These are phyloP conservation scores for Truncatella angustata DNA, from an alignment of 2,329 filamentous ascomycete genomes.

Conservation along the genomic window DNA sequence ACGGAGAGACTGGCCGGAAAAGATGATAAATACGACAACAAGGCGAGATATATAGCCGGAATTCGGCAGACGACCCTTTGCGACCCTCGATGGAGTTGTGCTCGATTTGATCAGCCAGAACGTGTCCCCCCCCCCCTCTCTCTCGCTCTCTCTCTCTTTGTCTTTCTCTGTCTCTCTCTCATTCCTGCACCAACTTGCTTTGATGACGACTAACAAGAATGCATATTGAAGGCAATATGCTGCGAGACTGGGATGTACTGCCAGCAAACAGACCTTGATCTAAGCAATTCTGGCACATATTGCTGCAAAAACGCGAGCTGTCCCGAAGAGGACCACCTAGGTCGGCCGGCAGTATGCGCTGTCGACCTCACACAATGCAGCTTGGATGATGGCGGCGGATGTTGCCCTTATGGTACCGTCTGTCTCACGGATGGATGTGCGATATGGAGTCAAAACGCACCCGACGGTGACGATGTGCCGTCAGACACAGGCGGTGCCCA, in stretches of 20 bases:
- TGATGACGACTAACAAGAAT: background rate
- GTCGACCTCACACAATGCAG: conserved; percentile 11
- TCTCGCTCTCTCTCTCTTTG: no score
- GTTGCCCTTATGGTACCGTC: conserved; percentile 15
- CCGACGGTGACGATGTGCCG: background rate
- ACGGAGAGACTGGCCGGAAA: no score
- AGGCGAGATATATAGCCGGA: background rate
- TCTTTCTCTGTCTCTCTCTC: background rate
- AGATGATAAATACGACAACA: no score
- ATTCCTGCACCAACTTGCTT: background rate
- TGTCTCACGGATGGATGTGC: conserved; percentile 18
- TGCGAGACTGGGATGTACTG: conserved; percentile 16
- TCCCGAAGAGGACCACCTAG: conserved; percentile 6
- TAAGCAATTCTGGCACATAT: conserved; percentile 20
- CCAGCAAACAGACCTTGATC: conserved; percentile 15
- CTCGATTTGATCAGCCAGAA: background rate
- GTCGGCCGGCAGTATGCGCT: conserved; percentile 13
- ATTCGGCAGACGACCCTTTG: background rate
- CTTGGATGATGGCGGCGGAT: conserved; percentile 17
- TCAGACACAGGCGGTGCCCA: background rate
- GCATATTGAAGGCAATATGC: conserved; percentile 17
- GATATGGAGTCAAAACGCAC: background rate
- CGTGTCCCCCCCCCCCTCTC: background rate
- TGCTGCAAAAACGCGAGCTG: conserved; percentile 15
- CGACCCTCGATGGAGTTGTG: background rate